Percentiles rank a stretch among this genome's conserved stretches.
Evolutionary conservation across 2,329 filamentous ascomycete genomes (phyloP).

Genomic region (Fusarium sp.): DNA sequence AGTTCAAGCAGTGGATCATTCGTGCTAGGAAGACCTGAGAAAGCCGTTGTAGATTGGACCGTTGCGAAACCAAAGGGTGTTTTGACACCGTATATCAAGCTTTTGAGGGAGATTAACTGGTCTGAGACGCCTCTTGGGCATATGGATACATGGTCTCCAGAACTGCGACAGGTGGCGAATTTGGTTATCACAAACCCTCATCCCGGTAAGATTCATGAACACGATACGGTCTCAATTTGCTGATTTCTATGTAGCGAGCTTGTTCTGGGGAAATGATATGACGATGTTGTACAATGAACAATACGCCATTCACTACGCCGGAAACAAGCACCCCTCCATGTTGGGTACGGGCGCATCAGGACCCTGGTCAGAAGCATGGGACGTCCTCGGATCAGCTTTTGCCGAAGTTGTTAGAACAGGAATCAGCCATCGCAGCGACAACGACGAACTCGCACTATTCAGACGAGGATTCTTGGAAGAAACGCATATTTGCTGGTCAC

Average conservation of each 20-base stretch:
- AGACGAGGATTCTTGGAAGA: conserved; percentile 53
- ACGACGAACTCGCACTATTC: conserved; percentile 49
- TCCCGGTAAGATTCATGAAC: conserved; percentile 43
- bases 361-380: conserved; percentile 65
- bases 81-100: conserved; percentile 46
- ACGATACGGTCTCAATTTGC: not conserved
- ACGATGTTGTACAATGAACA: conserved; percentile 74
- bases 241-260: conserved; percentile 49
- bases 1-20: conserved; percentile 47
- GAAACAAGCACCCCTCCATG: conserved; percentile 69
- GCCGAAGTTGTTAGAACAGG: conserved; percentile 53
- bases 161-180: conserved; percentile 57
- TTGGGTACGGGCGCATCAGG: conserved; percentile 68
- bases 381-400: conserved; percentile 47
- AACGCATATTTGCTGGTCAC: conserved; percentile 53
- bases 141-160: conserved; percentile 56
- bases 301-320: conserved; percentile 65
- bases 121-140: conserved; percentile 55
- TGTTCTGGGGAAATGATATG: conserved; percentile 72
- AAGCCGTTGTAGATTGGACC: conserved; percentile 53
- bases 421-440: conserved; percentile 48
- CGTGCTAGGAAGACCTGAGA: conserved; percentile 47
- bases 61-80: conserved; percentile 45
- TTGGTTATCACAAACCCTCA: conserved; percentile 53
- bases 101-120: conserved; percentile 55